Conservation (phyloP, 75 land plant genomes). For the Pinus tabuliformis region DNA sequence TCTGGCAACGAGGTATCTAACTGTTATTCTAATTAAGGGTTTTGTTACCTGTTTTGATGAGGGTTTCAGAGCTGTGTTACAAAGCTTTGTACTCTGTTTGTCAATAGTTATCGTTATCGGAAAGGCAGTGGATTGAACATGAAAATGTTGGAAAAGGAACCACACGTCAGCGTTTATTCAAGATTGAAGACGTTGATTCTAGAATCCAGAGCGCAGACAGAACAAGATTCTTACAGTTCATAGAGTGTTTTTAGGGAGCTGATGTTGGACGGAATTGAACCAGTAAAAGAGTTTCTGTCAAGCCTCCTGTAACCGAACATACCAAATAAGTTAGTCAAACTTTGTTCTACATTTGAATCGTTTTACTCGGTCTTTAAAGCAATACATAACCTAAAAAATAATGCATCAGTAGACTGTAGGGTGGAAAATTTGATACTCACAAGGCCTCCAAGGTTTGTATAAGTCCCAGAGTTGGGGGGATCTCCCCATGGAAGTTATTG, state of each 20-base stretch:
- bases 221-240: conserved; percentile 47
- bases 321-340: neutral
- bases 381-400: neutral
- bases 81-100: too few relatives aligned
- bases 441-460: conserved; percentile 29
- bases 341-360: too few relatives aligned
- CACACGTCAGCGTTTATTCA: too few relatives aligned
- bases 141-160: too few relatives aligned
- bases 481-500: conserved; percentile 34
- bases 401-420: neutral
- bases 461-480: conserved; percentile 35
- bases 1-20: too few relatives aligned
- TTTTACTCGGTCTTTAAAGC: neutral
- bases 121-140: too few relatives aligned
- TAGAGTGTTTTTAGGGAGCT: conserved; percentile 37
- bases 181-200: too few relatives aligned
- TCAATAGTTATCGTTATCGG: too few relatives aligned
- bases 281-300: conserved; percentile 58
- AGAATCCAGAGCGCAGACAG: too few relatives aligned
- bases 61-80: too few relatives aligned
- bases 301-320: conserved; percentile 41
- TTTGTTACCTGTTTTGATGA: too few relatives aligned
- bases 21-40: too few relatives aligned
- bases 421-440: conserved; percentile 20
- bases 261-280: conserved; percentile 53